Evolutionary conservation across 2,329 filamentous ascomycete genomes (phyloP).

Genomic region (Fusarium sp.): DNA sequence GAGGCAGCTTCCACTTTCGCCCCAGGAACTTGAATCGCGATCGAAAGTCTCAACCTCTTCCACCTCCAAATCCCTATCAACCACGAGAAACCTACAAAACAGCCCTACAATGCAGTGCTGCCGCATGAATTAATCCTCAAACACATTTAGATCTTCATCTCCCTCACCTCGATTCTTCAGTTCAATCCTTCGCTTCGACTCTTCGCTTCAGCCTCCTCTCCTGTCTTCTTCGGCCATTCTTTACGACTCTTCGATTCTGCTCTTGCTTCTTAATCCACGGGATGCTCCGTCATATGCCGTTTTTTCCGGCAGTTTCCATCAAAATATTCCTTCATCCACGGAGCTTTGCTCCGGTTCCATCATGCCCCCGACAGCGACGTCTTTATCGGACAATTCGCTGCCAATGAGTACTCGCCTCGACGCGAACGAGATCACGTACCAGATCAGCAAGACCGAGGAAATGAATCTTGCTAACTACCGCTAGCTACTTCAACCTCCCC

Average conservation of each 20-base stretch:
- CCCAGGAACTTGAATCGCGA: background rate
- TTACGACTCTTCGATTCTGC: background rate
- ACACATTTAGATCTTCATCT: background rate
- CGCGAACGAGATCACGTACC: conserved; percentile 43
- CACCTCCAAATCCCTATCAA: background rate
- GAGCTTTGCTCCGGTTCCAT: background rate
- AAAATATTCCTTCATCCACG: background rate
- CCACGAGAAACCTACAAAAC: background rate
- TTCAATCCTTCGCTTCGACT: background rate
- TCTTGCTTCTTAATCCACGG: background rate
- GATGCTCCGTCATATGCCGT: background rate
- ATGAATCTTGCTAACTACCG: background rate
- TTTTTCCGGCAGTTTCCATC: background rate
- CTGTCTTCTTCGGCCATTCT: background rate
- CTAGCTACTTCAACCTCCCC: conserved; percentile 50
- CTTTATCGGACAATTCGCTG: conserved; percentile 27
- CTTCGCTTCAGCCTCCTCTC: background rate
- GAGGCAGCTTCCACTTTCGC: background rate
- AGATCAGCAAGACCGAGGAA: accelerated
- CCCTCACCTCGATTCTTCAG: background rate
- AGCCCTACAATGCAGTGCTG: background rate
- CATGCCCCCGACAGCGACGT: conserved; percentile 32
- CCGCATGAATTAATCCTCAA: background rate
- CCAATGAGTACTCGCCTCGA: conserved; percentile 6
- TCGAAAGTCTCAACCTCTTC: background rate